These are phyloP conservation scores for Ulvella scutata DNA, from an alignment of 139 green algal genomes.

Conservation along the genomic window DNA sequence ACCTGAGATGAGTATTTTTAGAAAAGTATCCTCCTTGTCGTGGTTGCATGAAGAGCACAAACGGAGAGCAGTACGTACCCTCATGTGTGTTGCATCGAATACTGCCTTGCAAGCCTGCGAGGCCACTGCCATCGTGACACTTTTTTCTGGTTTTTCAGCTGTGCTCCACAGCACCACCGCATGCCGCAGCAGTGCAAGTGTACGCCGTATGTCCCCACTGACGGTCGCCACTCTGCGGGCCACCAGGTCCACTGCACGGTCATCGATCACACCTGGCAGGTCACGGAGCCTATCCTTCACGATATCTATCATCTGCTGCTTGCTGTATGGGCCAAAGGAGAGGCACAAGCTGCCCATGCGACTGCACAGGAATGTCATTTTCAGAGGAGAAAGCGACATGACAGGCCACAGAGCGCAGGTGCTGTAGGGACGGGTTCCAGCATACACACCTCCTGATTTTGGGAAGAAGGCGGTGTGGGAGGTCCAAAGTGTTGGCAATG, in stretches of 20 bases:
- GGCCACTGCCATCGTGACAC: constrained; percentile 4
- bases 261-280: constrained; percentile 19
- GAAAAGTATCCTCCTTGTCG: too few relatives aligned
- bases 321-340: constrained; percentile 63
- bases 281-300: constrained; percentile 41
- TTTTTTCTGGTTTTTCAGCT: background rate
- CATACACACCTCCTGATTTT: constrained; percentile 48
- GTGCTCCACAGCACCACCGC: constrained; percentile 13
- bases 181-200: constrained; percentile 46
- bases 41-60: too few relatives aligned
- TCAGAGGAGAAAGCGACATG: background rate
- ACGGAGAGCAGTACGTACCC: background rate
- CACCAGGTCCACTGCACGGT: constrained; percentile 23
- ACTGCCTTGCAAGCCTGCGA: constrained; percentile 18
- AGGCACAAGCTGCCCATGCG: constrained; percentile 43
- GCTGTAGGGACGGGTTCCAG: constrained; percentile 1
- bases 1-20: too few relatives aligned
- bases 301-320: constrained; percentile 57
- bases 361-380: constrained; percentile 4
- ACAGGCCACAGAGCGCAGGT: constrained; percentile 1
- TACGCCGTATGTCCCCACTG: constrained; percentile 52
- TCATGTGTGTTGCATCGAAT: background rate
- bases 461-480: constrained; percentile 84
- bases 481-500: constrained; percentile 96
- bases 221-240: constrained; percentile 38